Base-by-base conservation (phyloP, 805 yeast species). In the Trichomonascus vanleenenianus region DNA sequence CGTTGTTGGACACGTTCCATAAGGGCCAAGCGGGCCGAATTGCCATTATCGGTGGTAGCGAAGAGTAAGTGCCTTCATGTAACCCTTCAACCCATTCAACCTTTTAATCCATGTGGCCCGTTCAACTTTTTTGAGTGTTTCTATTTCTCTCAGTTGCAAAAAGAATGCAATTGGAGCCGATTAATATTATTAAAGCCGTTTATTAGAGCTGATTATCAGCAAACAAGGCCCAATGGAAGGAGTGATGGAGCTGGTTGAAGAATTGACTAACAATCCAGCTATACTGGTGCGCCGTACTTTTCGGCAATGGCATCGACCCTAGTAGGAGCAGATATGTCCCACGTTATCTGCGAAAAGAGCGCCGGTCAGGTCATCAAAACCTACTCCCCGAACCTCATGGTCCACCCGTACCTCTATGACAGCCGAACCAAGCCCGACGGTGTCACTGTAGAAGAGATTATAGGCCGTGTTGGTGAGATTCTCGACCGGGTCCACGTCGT, bases 201-300 rank as follows among this genome's bases (percentile, higher is more conserved):
- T n/a, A n/a, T n/a, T n/a, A n/a, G n/a, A n/a, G n/a, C n/a, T n/a
- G n/a, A n/a, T n/a, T n/a, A n/a, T n/a, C n/a, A n/a, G n/a, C n/a
- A n/a, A 11, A 19, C 18, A 19, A 12, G 11, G 27, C 19, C 8
- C 27, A 22, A 22, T 8, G 27, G 27, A n/a, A n/a, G n/a, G n/a
- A n/a, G n/a, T n/a, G n/a, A n/a, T n/a, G n/a, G n/a, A n/a, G n/a
- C n/a, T 22, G 27, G 8, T 5, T 22, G 27, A 22, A 22, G 27
- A 8, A 22, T n/a, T n/a, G 27, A 43, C 53, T 54, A 45, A 52
- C 51, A 43, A 19, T 8, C 3, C 14, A 67, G 73, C 61, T 91
- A 88, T 61, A 89, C 97, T 0, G 98, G 98, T 0, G 98, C 98
- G 0, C 97, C 97, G 1, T 93, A 72, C 63, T 93, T 93, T 62